Base-by-base conservation (phyloP, 2,329 filamentous ascomycete genomes). In the Neofusicoccum ribis region DNA sequence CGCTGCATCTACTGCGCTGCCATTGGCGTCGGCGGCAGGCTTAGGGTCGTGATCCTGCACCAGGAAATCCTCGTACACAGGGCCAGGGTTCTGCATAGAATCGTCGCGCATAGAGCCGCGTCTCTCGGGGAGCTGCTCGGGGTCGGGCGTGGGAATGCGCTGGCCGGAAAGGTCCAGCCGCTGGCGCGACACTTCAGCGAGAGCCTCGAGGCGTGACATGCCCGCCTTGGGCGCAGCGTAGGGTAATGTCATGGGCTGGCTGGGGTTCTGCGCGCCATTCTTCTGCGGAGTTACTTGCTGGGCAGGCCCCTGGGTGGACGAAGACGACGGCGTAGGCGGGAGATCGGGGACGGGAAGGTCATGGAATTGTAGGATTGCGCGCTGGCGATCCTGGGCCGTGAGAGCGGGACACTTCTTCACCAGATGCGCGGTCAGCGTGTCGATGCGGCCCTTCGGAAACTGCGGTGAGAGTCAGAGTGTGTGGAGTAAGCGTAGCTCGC, bases 361-460 rank as follows among this genome's bases (percentile, higher is more conserved):
- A 73, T 92, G 88, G 17, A 93, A 84, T 68, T 91, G 86, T 66
- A 92, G 82, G 69, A 90, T 85, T 65, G 91, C 91, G 72, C 90
- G 88, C 79, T 92, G 88, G 63, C 91, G 88, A 73, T 95, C 91
- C 65, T 86, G 84, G 68, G 90, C 83, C 68, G 88, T 87, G 61
- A 96, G 89, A 63, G 89, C 90, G 46, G 91, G 91, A 75, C 93
- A 97, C 82, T 91, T 92, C 77, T 93, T 95, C 62, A 91, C 89
- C 64, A 97, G 84, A 74, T 97, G 93, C 68, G 85, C 89, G 49
- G 88, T 90, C 67, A 97, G 80, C 71, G 88, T 91, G 73, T 97
- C 93, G 72, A 92, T 90, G 68, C 93, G 88, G 67, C 93, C 93
- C 76, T 96, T 96, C 68, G 92, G 91, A 68, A 97, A 97, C 77